Evolutionary conservation across 139 green algal genomes (phyloP), one percentile per base, ranked within the genome.

Genomic region (Parachlorella kessleri): DNA sequence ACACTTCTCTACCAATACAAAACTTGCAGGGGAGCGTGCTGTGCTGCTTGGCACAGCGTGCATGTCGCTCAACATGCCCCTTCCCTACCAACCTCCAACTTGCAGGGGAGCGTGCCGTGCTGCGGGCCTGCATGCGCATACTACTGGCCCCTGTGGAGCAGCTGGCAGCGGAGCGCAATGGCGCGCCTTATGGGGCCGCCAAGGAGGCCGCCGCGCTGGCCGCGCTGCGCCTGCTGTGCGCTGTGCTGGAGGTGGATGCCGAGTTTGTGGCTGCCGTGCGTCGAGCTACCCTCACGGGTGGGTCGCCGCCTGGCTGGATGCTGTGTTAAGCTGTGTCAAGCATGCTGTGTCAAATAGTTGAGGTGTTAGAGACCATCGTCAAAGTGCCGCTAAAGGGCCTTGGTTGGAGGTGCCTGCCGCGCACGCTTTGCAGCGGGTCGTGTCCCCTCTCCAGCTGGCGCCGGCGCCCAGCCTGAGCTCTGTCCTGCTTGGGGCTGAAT

Each of bases 221-320:
- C 9, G 87, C 80, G 26, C 79, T 95, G 63, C 81, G 81, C 39
- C 78, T 95, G 72, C 66, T 95, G 32, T 85, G 87, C 39, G 55
- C 59, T 2, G 88, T 78, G 8, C 72, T 95, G 42, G 80, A 86
- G 9, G 39, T 75, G 28, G 89, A 93, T 73, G 4, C 39, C 1
- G 67, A 74, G n/a, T 55, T 84, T 33, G 72, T 77, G 37, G 37
- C 64, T 28, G 39, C 63, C 8, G 37, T 81, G 64, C 73, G 32
- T 1, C 36, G 35, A 28, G 23, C 75, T 14, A 42, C 72, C 30
- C 75, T 48, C 63, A 72, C 72, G 23, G 71, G 72, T 71, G 40
- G 24, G 33, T 33, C 24, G 14, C 21, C 21, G 48, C n/a, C n/a
- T n/a, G n/a, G n/a, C n/a, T n/a, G n/a, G n/a, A n/a, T 59, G 21